Base-by-base conservation (phyloP, 1,139 yeast genomes). In the Kazachstania sp. region DNA sequence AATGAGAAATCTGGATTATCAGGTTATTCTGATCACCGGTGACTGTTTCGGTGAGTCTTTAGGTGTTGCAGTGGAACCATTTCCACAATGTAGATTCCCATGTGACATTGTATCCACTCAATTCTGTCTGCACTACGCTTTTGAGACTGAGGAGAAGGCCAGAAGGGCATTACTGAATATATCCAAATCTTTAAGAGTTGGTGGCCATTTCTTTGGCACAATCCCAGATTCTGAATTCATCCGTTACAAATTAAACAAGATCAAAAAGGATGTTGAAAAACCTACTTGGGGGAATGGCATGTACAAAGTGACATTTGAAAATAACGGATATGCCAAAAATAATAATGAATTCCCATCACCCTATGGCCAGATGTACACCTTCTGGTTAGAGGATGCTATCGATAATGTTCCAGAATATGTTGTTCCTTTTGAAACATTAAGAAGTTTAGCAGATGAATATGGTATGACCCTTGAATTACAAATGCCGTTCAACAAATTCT, bases 361-460 rank as follows among this genome's bases (percentile, higher is more conserved):
- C 0, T 90, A 73, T 63, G 98, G 98, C 0, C 86, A 88, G 65
- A 74, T 79, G 58, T 92, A 92, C 65, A 78, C 78, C 45, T 92
- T 86, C 63, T 86, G 74, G 69, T 70, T 92, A 51, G 81, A 82
- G 55, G 98, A 92, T 68, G 98, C 99, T 0, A 94, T 92, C 43
- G 97, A 87, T 54, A 83, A 92, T 59, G 97, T 92, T 8, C 97
- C 97, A 0, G 99, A 92, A 62, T 92, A 86, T 61, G 94, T 92
- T n/a, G 97, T 92, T 5, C 98, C 97, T 0, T 88, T 92, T 68
- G 97, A 92, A 59, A 78, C 84, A 0, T 77, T 92, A 50, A 74
- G 95, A 63, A 78, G 83, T 50, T 68, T 88, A 45, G 94, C 95
- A 44, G 90, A 83, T 62, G 95, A 87, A 51, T 85, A 81, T 63